Evolutionary conservation across 495 filamentous ascomycete genomes (phyloP).

Genomic region (Tuber calosporum): DNA sequence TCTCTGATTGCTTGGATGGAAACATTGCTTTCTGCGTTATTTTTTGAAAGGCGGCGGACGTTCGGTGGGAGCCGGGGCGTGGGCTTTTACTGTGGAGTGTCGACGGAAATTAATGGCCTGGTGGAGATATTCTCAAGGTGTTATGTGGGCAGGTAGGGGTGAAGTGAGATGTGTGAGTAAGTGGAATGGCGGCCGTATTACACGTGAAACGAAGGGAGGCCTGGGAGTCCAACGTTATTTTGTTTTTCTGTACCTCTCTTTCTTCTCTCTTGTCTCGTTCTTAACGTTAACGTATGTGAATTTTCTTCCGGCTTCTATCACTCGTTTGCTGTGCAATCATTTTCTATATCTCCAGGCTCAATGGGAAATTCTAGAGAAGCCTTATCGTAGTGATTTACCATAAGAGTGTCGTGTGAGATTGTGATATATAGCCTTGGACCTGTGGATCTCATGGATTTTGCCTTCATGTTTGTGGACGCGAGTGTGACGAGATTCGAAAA

Average conservation of each 20-base stretch:
- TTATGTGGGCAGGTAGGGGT: conserved; percentile 16
- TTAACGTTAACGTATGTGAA: conserved; percentile 40
- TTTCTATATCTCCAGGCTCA: conserved; percentile 4
- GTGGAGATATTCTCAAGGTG: conserved; percentile 26
- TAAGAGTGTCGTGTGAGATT: not conserved
- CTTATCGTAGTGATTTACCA: not conserved
- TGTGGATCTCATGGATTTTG: not conserved
- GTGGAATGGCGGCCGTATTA: conserved; percentile 28
- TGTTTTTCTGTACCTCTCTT: conserved; percentile 38
- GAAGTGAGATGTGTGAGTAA: conserved; percentile 34
- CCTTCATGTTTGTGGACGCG: not conserved
- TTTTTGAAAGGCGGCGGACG: conserved; percentile 35
- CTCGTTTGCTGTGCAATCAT: conserved; percentile 23
- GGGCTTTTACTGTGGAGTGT: not conserved
- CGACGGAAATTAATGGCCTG: conserved; percentile 34
- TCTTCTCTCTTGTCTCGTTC: conserved; percentile 37
- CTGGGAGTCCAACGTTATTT: conserved; percentile 40
- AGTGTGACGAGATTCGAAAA: not conserved
- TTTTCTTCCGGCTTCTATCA: conserved; percentile 28
- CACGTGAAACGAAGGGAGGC: conserved; percentile 40
- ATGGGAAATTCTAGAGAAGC: conserved; percentile 1
- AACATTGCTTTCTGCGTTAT: conserved; percentile 36
- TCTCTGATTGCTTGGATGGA: conserved; percentile 35
- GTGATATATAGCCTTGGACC: not conserved
- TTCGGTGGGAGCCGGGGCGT: conserved; percentile 21